phyloP scores from a whole-genome alignment of 2,329 filamentous ascomycete species.

The Scedosporium dehoogii region DNA sequence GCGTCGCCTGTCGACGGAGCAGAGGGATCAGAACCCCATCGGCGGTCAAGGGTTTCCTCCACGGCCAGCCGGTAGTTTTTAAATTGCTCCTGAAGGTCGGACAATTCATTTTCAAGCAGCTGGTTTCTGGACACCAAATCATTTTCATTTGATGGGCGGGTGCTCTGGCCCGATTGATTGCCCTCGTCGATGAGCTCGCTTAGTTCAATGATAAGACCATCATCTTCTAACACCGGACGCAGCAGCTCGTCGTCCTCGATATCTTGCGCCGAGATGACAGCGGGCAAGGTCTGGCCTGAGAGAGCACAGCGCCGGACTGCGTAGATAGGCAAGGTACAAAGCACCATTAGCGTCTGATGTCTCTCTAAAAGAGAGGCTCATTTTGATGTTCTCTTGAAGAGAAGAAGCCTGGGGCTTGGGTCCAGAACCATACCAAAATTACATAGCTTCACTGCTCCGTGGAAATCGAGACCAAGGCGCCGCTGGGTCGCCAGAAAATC shows the following conservation, averaged over 20 bases:
- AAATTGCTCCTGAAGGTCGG: slow-evolving; percentile 50
- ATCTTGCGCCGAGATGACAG: slow-evolving; percentile 47
- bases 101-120: slow-evolving; percentile 51
- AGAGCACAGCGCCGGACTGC: slow-evolving; percentile 38
- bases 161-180: slow-evolving; percentile 20
- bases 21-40: slow-evolving; percentile 49
- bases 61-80: slow-evolving; percentile 56
- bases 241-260: slow-evolving; percentile 75
- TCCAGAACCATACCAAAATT: slow-evolving; percentile 44
- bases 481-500: slow-evolving; percentile 55
- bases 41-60: slow-evolving; percentile 55
- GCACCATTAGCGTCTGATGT: not conserved
- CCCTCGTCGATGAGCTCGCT: slow-evolving; percentile 58
- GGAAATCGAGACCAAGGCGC: slow-evolving; percentile 55
- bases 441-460: slow-evolving; percentile 63
- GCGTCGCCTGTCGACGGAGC: slow-evolving; percentile 16
- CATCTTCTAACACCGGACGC: slow-evolving; percentile 77
- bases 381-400: not conserved
- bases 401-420: not conserved
- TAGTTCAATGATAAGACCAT: slow-evolving; percentile 77
- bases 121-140: slow-evolving; percentile 38
- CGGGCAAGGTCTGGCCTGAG: slow-evolving; percentile 36
- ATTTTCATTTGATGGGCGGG: slow-evolving; percentile 15
- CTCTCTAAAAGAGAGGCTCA: not conserved
- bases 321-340: not conserved